Evolutionary conservation across 169 alveolate genomes (phyloP), one percentile per base, ranked within the genome.

Genomic region (Amoebophrya sp.): DNA sequence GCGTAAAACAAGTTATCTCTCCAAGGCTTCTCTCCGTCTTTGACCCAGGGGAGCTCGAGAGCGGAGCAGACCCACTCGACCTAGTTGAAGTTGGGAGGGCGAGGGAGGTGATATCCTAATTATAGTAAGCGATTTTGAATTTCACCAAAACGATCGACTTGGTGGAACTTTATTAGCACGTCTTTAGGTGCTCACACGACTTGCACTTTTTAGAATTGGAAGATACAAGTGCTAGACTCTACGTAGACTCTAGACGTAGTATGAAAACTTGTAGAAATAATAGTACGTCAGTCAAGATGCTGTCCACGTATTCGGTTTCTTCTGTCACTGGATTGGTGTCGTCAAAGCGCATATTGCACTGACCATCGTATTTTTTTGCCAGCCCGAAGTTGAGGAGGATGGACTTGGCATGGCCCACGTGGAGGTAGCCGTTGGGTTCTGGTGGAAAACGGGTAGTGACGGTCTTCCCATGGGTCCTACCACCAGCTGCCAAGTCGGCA

Each of bases 391-490:
- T 98, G 93, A 98, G 97, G 93, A 99, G 96, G 94, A 99, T 98
- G 53, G 99, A 98, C 95, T 99, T 99, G 26, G 99, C 99, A 95
- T 99, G 99, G 0, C 99, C 99, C 55, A 99, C 96, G 93, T 99
- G 99, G 47, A 99, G 96, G 92, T 97, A 99, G n/a, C 99, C 99
- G 95, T 99, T 99, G 41, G 99, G 99, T 95, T 99, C 99, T n/a
- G 99, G 99, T 14, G 99, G 99, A 95, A 98, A 98, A 93, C 99
- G 95, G 0, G 99, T 98, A 41, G 83, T 77, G 1, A 93, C 53
- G 38, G 53, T 41, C 34, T 54, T 89, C 77, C 93, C 89, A 36
- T 65, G 89, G 3, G 38, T 26, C 33, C 89, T 1, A 26, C 89
- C 89, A 12, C 94, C 94, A 10, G 93, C 54, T 41, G 55, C 76